phyloP scores from a whole-genome alignment of 345 rosid species.

The Euclidium syriacum region DNA sequence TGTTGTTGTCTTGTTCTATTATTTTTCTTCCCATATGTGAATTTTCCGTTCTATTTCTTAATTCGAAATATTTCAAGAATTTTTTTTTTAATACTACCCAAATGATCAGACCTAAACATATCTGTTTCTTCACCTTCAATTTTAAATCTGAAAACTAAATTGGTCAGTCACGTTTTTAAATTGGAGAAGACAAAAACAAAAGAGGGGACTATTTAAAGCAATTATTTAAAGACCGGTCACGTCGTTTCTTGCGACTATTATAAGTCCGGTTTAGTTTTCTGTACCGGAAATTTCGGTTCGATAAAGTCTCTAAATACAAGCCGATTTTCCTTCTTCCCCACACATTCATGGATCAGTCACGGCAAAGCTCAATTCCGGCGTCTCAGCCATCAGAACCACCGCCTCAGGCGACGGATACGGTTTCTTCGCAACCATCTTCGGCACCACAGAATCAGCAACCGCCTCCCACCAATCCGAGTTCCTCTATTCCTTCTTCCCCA shows the following conservation, averaged over 20 bases:
- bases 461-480: slow-evolving; percentile 7
- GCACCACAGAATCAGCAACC: slow-evolving; percentile 16
- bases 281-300: slow-evolving; percentile 4
- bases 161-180: no score
- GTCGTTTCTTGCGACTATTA: not conserved
- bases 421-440: slow-evolving; percentile 17
- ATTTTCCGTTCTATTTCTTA: no score
- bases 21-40: no score
- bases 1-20: no score
- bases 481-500: slow-evolving; percentile 27
- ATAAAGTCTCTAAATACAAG: slow-evolving; percentile 5
- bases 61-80: no score
- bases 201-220: no score
- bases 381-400: slow-evolving; percentile 33
- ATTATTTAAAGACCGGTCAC: no score
- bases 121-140: no score
- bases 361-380: slow-evolving; percentile 22
- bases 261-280: not conserved
- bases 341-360: slow-evolving; percentile 32
- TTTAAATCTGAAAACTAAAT: no score
- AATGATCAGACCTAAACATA: no score
- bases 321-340: slow-evolving; percentile 20
- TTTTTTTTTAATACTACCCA: no score
- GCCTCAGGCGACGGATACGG: not conserved
- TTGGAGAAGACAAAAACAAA: no score